phyloP scores from a whole-genome alignment of 164 flowering plant genomes.

The Piper betle region DNA sequence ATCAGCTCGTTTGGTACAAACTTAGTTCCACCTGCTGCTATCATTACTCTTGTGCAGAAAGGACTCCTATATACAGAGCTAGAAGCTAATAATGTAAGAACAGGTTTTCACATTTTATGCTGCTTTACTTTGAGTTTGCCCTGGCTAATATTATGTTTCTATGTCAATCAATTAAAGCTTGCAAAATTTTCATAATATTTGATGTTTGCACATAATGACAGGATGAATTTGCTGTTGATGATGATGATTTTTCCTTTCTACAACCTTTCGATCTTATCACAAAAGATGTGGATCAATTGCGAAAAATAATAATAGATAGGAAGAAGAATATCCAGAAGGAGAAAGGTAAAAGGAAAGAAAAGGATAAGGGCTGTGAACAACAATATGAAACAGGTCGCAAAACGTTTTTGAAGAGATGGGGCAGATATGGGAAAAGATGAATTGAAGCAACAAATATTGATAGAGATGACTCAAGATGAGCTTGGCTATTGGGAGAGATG shows the following conservation, averaged over 20 bases:
- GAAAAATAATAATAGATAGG: slow-evolving; percentile 61
- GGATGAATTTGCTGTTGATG: slow-evolving; percentile 63
- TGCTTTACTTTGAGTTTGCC: too few relatives aligned
- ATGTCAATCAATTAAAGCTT: background rate
- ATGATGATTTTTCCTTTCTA: slow-evolving; percentile 84
- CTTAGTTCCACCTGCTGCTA: slow-evolving; percentile 91
- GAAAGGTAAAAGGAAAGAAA: slow-evolving; percentile 40
- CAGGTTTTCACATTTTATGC: slow-evolving; percentile 2
- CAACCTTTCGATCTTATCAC: slow-evolving; percentile 94
- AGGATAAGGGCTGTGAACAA: slow-evolving; percentile 21
- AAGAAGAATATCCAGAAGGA: slow-evolving; percentile 47
- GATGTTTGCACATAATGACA: slow-evolving; percentile 26
- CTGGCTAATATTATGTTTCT: too few relatives aligned
- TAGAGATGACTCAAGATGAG: too few relatives aligned
- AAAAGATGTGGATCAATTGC: slow-evolving; percentile 66
- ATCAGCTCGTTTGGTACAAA: slow-evolving; percentile 66
- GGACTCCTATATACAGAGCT: slow-evolving; percentile 93
- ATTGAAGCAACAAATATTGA: too few relatives aligned
- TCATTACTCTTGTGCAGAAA: slow-evolving; percentile 79
- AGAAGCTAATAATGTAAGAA: slow-evolving; percentile 35
- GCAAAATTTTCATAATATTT: slow-evolving; percentile 4
- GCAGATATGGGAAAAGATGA: too few relatives aligned
- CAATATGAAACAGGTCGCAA: slow-evolving; percentile 18
- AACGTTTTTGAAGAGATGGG: too few relatives aligned
- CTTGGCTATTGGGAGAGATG: too few relatives aligned